Base-by-base conservation (phyloP, 805 yeast genomes). In the Metschnikowia amazonensis region DNA sequence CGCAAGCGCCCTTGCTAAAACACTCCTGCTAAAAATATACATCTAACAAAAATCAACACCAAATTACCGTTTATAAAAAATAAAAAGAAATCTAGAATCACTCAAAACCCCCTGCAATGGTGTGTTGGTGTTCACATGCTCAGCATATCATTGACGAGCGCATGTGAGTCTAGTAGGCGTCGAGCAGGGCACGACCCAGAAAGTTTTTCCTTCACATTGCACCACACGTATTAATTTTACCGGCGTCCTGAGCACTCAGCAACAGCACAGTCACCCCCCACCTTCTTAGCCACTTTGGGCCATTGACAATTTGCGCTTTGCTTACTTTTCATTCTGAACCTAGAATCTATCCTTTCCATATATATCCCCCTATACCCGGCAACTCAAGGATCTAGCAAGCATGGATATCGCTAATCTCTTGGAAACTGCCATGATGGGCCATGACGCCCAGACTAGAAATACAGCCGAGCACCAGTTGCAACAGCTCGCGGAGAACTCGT, bases 381-480 rank as follows among this genome's bases (percentile, higher is more conserved):
- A 14, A 16, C 21, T 25, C 28, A 20, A n/a, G 23, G 14, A 37
- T 21, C 20, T 30, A 39, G 42, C 42, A 39, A 25, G 27, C 42
- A 77, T 76, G 79, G 86, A 87, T 67, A 79, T 89, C 60, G 57
- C 57, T 29, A 76, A 76, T 56, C 72, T 86, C 50, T 79, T 89
- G 60, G 95, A 88, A 63, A 82, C 82, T 58, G 95, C 96, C 48
- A 79, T 89, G 62, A 69, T 85, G 56, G 79, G 77, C 60, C 78
- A 83, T 18, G 81, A 86, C 63, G 81, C 84, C 30, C 66, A 70
- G 46, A 76, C 79, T 55, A 81, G 97, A 69, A 67, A 81, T 34
- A 77, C 79, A 52, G 96, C 97, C 49, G 96, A 89, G 66, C 72
- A 79, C 35, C 86, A 87, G 65, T 77, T 92, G 58, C 74, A 75